Conservation (phyloP, 2,329 filamentous ascomycete genomes). For the Alternaria brassicae region DNA sequence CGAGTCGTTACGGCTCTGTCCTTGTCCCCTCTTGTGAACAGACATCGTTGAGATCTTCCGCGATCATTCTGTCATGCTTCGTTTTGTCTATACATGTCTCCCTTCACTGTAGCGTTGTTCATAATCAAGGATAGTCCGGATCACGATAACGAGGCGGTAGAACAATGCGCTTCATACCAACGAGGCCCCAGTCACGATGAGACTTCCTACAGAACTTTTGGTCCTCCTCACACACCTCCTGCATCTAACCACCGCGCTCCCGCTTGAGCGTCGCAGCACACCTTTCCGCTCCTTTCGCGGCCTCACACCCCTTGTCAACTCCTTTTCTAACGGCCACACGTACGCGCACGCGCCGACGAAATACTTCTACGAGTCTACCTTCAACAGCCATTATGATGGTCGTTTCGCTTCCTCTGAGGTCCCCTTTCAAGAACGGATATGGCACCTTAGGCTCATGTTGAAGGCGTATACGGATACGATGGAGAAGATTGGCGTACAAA, state of each 20-base stretch:
- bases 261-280: slow-evolving; percentile 9
- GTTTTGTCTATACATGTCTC: not conserved
- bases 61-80: not conserved
- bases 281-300: slow-evolving; percentile 18
- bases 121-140: not conserved
- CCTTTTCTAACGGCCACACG: slow-evolving; percentile 25
- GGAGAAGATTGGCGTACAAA: slow-evolving; percentile 63
- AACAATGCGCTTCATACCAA: slow-evolving; percentile 12
- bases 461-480: slow-evolving; percentile 65
- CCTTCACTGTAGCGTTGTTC: not conserved
- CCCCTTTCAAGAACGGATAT: slow-evolving; percentile 55
- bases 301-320: slow-evolving; percentile 28
- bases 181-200: slow-evolving; percentile 8
- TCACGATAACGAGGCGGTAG: not conserved
- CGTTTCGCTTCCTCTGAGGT: slow-evolving; percentile 60
- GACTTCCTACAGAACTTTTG: slow-evolving; percentile 1
- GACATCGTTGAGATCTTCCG: not conserved
- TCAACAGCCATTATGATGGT: slow-evolving; percentile 65
- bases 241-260: slow-evolving; percentile 10
- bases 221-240: not conserved
- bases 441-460: slow-evolving; percentile 60
- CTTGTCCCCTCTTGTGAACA: not conserved
- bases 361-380: slow-evolving; percentile 52
- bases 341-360: slow-evolving; percentile 24
- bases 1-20: not conserved